Conservation (phyloP, 1,284 basidiomycete species). For the Pterulicium gracile region DNA sequence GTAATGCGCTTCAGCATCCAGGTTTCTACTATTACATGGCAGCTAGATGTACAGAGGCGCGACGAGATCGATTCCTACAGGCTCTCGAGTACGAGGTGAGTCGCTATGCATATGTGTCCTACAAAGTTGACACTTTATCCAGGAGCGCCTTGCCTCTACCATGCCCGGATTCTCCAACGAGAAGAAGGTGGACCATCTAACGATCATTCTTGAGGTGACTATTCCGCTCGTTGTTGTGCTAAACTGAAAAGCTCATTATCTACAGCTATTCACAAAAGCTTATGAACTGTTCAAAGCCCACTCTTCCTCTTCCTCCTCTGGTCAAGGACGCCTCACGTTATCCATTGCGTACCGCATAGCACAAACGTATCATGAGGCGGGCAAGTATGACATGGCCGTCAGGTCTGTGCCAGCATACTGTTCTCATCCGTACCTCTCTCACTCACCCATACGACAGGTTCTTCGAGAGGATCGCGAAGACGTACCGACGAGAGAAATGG, state of each 20-base stretch:
- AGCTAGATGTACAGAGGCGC: constrained; percentile 70
- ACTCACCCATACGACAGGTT: constrained; percentile 40
- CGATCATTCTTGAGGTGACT: constrained; percentile 69
- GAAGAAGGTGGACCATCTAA: constrained; percentile 80
- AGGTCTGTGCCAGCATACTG: constrained; percentile 30
- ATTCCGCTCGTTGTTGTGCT: not conserved
- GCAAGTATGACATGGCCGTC: constrained; percentile 77
- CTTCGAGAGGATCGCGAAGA: constrained; percentile 79
- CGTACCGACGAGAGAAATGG: constrained; percentile 79
- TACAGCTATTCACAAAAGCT: constrained; percentile 78
- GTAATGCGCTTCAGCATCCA: constrained; percentile 72
- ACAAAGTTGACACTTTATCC: not conserved
- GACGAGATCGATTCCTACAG: constrained; percentile 56
- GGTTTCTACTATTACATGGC: constrained; percentile 89
- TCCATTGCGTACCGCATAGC: constrained; percentile 85
- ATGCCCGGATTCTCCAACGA: constrained; percentile 72
- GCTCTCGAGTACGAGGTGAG: constrained; percentile 50
- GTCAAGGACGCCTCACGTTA: constrained; percentile 64
- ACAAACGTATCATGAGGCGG: constrained; percentile 65
- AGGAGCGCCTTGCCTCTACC: constrained; percentile 19
- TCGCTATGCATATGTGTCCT: constrained; percentile 1
- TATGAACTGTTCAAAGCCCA: constrained; percentile 85
- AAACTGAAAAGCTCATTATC: not conserved
- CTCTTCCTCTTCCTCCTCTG: constrained; percentile 25
- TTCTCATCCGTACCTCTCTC: constrained; percentile 1